A percentile compares a stretch with the other conserved stretches of the same genome.
Conservation (phyloP, 352 stramenopile species). For the Phytopythium chamaehyphon region DNA sequence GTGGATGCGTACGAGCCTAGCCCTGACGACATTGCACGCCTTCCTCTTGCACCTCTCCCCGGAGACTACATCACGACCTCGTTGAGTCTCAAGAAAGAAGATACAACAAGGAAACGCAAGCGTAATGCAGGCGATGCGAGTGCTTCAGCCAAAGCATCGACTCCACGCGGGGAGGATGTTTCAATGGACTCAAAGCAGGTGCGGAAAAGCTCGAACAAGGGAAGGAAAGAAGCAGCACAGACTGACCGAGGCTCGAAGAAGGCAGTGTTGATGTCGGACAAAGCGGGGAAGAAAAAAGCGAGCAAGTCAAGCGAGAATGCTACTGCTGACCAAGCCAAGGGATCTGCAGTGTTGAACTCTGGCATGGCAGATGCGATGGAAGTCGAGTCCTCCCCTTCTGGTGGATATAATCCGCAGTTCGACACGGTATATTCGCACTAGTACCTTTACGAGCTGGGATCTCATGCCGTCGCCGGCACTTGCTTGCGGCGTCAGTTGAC, state of each 20-base stretch:
- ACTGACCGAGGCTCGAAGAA: conserved; percentile 29
- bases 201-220: conserved; percentile 31
- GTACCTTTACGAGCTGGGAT: background rate
- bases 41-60: conserved; percentile 48
- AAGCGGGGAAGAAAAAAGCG: conserved; percentile 32
- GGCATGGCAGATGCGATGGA: background rate
- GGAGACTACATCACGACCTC: conserved; percentile 51
- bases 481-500: too few relatives aligned
- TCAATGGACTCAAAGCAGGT: conserved; percentile 33
- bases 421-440: conserved; percentile 67
- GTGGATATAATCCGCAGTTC: conserved; percentile 48
- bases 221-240: conserved; percentile 17
- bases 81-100: conserved; percentile 33
- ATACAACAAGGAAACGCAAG: conserved; percentile 53
- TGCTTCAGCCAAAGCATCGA: conserved; percentile 7
- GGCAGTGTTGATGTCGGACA: conserved; percentile 10
- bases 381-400: conserved; percentile 8
- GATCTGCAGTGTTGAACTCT: background rate
- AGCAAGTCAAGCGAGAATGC: conserved; percentile 8
- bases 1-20: conserved; percentile 43
- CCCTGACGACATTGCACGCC: conserved; percentile 35
- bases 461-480: too few relatives aligned
- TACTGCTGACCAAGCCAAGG: conserved; percentile 11
- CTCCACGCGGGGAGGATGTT: conserved; percentile 13
- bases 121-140: conserved; percentile 13